A percentile compares a stretch with the other conserved stretches of the same genome.
Evolutionary conservation across 768 basidiomycete species (phyloP).

Genomic region (Hypsizygus marmoreus): DNA sequence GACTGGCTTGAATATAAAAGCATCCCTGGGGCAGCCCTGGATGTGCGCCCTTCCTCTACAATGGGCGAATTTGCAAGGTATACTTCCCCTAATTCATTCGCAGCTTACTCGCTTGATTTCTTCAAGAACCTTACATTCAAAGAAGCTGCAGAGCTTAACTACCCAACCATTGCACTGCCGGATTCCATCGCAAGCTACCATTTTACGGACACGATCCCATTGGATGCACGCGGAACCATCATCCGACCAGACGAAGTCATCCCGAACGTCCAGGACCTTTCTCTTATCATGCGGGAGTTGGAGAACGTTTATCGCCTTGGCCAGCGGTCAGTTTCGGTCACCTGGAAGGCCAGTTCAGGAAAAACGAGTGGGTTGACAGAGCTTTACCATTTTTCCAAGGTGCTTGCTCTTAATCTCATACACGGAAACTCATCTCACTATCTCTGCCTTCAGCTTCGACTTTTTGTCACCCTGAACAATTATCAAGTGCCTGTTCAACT

Average conservation of each 20-base stretch:
- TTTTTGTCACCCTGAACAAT: slow-evolving; percentile 12
- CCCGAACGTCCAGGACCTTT: slow-evolving; percentile 1
- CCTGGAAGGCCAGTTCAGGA: background rate
- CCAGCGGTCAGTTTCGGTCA: background rate
- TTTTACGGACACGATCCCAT: slow-evolving; percentile 1
- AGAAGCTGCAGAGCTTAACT: background rate
- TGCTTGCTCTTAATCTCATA: background rate
- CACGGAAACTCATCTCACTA: background rate
- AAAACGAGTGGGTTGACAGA: background rate
- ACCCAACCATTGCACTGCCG: slow-evolving; percentile 3
- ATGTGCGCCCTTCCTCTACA: too few relatives aligned
- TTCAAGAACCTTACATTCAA: slow-evolving; percentile 8
- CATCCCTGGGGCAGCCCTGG: too few relatives aligned
- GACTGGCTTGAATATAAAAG: too few relatives aligned
- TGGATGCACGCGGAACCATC: slow-evolving; percentile 2
- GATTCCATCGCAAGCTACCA: background rate
- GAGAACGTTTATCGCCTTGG: background rate
- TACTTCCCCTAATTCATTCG: background rate
- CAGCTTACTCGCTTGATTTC: slow-evolving; percentile 1
- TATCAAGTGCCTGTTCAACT: slow-evolving; percentile 2
- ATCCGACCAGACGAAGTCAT: slow-evolving; percentile 6
- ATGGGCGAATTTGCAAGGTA: background rate
- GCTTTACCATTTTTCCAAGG: slow-evolving; percentile 1
- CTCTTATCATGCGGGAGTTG: background rate
- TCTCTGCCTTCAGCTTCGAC: slow-evolving; percentile 1